These are phyloP conservation scores for Chenopodium quinoa DNA, from an alignment of 148 eudicot genomes.

Conservation along the genomic window DNA sequence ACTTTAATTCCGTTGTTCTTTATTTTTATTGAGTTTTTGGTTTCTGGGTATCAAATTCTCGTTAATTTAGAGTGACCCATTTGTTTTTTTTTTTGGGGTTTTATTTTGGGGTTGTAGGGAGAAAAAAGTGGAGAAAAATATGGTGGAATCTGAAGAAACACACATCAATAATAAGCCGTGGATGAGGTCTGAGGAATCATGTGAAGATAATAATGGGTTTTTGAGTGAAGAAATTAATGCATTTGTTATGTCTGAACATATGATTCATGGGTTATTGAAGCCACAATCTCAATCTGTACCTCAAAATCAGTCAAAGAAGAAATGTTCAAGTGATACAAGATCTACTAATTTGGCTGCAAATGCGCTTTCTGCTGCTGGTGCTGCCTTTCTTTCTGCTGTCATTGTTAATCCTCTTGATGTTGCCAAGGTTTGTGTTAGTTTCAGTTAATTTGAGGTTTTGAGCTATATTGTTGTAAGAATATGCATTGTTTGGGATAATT, in stretches of 20 bases:
- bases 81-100: background rate
- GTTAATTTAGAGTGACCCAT: slow-evolving; percentile 16
- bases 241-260: slow-evolving; percentile 28
- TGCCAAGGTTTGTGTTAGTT: slow-evolving; percentile 56
- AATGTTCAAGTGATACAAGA: slow-evolving; percentile 30
- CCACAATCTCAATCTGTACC: slow-evolving; percentile 6
- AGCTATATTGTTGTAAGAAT: background rate
- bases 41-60: slow-evolving; percentile 18
- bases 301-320: slow-evolving; percentile 9
- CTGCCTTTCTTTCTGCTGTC: slow-evolving; percentile 84
- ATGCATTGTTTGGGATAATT: background rate
- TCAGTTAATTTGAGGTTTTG: background rate
- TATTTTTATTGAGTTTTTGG: background rate
- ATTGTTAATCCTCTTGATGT: slow-evolving; percentile 96
- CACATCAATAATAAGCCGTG: slow-evolving; percentile 23
- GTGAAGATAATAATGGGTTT: background rate
- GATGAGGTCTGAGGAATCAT: slow-evolving; percentile 29
- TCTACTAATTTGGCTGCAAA: slow-evolving; percentile 46
- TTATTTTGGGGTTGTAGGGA: background rate
- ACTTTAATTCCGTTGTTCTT: background rate
- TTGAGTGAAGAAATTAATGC: slow-evolving; percentile 15
- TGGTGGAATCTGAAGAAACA: slow-evolving; percentile 39
- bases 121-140: slow-evolving; percentile 5
- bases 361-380: slow-evolving; percentile 91
- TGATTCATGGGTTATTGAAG: slow-evolving; percentile 23